These are phyloP conservation scores for Cutaneotrichosporon dermatis DNA, from an alignment of 1,284 basidiomycete species.

Conservation along the genomic window DNA sequence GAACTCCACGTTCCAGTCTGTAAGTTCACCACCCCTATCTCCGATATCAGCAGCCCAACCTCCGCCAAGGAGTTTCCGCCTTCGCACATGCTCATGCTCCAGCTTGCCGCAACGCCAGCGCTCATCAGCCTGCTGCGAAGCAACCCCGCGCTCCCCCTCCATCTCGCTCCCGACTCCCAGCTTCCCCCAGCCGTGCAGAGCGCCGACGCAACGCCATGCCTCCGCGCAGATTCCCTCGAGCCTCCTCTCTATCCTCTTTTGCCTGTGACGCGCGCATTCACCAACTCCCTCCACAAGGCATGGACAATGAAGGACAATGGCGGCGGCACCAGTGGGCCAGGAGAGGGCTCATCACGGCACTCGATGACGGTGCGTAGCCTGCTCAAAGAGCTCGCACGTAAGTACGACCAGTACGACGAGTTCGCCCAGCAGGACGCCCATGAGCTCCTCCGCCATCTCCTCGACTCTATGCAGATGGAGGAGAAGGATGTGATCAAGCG, in stretches of 20 bases:
- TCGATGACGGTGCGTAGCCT: constrained; percentile 54
- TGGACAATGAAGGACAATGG: constrained; percentile 46
- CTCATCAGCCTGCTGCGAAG: constrained; percentile 32
- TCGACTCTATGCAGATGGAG: constrained; percentile 94
- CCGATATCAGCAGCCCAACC: too few species aligned
- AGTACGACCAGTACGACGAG: constrained; percentile 89
- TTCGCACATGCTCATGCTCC: neutral
- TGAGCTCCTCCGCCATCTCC: constrained; percentile 78
- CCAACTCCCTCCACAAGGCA: constrained; percentile 35
- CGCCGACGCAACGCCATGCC: constrained; percentile 34
- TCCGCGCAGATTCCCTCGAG: constrained; percentile 40
- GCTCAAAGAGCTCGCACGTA: constrained; percentile 65
- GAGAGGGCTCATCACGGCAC: constrained; percentile 27
- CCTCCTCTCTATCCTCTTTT: constrained; percentile 40
- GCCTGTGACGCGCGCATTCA: constrained; percentile 45
- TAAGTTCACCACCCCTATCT: constrained; percentile 32
- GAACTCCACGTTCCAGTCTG: constrained; percentile 76
- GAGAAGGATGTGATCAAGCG: constrained; percentile 70
- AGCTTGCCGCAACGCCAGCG: constrained; percentile 38
- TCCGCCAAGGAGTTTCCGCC: too few species aligned
- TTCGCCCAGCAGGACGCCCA: constrained; percentile 83
- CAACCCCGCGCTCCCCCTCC: constrained; percentile 26
- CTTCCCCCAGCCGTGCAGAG: constrained; percentile 31
- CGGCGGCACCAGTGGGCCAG: constrained; percentile 32
- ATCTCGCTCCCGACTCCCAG: constrained; percentile 16